Evolutionary conservation across 2,329 filamentous ascomycete genomes (phyloP), one percentile per base, ranked within the genome.

Genomic region (Fusarium sp.): DNA sequence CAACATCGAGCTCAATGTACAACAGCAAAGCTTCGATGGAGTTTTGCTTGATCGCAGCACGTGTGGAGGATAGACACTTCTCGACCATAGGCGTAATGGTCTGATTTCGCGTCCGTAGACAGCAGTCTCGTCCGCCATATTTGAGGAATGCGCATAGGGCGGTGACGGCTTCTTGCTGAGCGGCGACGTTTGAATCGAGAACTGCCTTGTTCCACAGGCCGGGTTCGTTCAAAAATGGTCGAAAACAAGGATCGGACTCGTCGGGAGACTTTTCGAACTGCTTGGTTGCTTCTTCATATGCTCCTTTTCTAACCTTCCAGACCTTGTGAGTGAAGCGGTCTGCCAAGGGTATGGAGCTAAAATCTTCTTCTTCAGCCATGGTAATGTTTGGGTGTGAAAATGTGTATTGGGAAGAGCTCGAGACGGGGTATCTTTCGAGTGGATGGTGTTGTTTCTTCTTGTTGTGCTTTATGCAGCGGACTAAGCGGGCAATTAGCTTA

Each of bases 301-400:
- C 96, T 79, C 90, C 91, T 84, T 99, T 99, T 79, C 96, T 90
- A 45, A 97, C 95, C 88, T 99, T 99, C 96, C 96, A 99, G 35
- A 62, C 54, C 65, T 97, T 97, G 86, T 97, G 94, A 60, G 89
- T 86, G 83, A 95, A 97, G 80, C 94, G 90, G 72, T 97, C 94
- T 48, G 90, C 86, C 62, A 97, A 83, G 46, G 94, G 92, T 70
- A 97, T 85, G 73, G 92, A 89, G 83, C 90, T 92, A 81, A 92
- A 95, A 81, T 97, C 94, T 79, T 95, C 93, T 82, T 95, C 93
- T 74, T 97, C 94, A 64, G 92, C 93, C 94, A 97, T 97, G 73
- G 72, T 78, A 77, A 71, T 71, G 67, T 71, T 48, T 60, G 56
- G 38, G 35, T 60, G 38, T 49, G 69, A 61, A 59, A 71, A 66